Base-by-base conservation (phyloP, 2,329 filamentous ascomycete species). In the Alternaria postmessia region DNA sequence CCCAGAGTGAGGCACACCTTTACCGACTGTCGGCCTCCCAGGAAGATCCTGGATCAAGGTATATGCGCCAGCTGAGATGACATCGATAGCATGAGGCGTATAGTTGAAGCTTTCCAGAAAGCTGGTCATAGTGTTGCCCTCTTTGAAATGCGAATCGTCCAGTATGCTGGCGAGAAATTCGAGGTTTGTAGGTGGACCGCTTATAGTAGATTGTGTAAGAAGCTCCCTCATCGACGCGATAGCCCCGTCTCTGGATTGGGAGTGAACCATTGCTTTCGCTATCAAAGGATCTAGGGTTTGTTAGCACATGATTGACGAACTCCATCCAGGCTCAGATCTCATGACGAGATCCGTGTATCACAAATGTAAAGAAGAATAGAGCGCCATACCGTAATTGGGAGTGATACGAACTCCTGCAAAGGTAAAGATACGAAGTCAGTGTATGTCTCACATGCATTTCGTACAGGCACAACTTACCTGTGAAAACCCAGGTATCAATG, bases 401-500 rank as follows among this genome's bases (percentile, higher is more conserved):
- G 85, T 85, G 39, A 90, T 81, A 3, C 80, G 82, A 3, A 84
- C 24, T 26, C 24, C 24, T 18, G 57, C 34, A 36, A 16, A 36
- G 34, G 5, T 36, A 7, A 36, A 36, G 34, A 36, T 36, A 16
- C 34, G 34, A 36, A 36, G 34, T 36, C 34, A 36, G 34, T 36
- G 34, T 36, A 36, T 36, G 12, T 36, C 34, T 36, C 34, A 36
- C 34, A n/a, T 16, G 34, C 34, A 16, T 36, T 36, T 36, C 14
- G 34, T 36, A 36, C 34, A 36, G 34, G 12, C 14, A 36, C 34
- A 7, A 16, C 34, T 36, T 83, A 6, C 88, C 88, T 1, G 83
- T 83, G 54, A 84, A 81, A 1, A 89, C 81, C 87, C 88, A 90
- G 0, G 87, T 89, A 65, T 91, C 88, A 26, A 91, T 82, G 5